phyloP scores from a whole-genome alignment of 108 stramenopile genomes.

The Fragilariopsis cylindrus region DNA sequence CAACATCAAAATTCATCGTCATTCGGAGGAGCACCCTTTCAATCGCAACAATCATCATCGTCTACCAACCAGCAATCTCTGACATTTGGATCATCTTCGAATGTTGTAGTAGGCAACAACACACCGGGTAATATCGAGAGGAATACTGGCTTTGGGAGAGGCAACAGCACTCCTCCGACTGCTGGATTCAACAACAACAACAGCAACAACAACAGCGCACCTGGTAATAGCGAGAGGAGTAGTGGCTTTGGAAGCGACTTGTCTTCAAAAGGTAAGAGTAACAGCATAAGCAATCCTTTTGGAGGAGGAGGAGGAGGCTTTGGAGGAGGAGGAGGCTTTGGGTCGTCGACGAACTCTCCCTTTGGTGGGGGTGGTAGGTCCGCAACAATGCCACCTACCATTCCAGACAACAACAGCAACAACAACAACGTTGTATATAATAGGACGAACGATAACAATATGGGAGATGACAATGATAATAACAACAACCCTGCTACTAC shows the following conservation, averaged over 20 bases:
- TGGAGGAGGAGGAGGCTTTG: constrained; percentile 10
- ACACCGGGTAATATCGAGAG: not conserved
- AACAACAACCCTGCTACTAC: not conserved
- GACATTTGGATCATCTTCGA: constrained; percentile 20
- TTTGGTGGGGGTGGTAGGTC: constrained; percentile 4
- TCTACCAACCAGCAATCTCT: not conserved
- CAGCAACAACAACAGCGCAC: constrained; percentile 2
- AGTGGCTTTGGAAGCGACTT: constrained; percentile 16
- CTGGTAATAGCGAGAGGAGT: not conserved
- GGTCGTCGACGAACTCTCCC: constrained; percentile 1
- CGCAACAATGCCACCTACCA: not conserved
- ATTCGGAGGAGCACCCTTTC: not conserved
- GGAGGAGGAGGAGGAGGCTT: constrained; percentile 7
- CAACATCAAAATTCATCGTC: too few species aligned
- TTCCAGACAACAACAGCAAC: constrained; percentile 5
- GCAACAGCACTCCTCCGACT: constrained; percentile 1
- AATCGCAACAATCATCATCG: not conserved
- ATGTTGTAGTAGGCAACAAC: constrained; percentile 3
- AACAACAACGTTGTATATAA: not conserved
- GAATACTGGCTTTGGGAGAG: not conserved
- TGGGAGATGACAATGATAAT: not conserved
- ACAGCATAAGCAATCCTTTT: constrained; percentile 13
- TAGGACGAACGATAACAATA: constrained; percentile 4
- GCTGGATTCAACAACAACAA: constrained; percentile 1
- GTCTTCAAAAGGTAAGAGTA: not conserved